Percentiles rank a stretch among this genome's conserved stretches.
Evolutionary conservation across 768 basidiomycete genomes (phyloP).

Genomic region (Xerocomellus amylosporus): DNA sequence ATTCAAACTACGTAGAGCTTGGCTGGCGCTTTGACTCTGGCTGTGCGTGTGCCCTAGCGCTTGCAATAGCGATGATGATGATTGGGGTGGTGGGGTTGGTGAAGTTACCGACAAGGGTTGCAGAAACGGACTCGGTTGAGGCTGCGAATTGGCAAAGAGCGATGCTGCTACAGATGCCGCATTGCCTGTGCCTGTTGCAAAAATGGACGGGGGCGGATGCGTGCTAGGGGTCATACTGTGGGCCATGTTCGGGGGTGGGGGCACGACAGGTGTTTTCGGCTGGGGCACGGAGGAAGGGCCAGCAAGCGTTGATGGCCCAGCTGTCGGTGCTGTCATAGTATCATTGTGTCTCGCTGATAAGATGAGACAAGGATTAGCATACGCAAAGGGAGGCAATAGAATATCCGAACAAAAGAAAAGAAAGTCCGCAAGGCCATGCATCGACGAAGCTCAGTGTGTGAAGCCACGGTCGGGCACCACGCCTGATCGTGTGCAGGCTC

Average conservation of each 20-base stretch:
- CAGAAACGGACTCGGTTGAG: conserved; percentile 31
- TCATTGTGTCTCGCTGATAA: conserved; percentile 26
- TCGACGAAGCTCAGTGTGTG: not conserved
- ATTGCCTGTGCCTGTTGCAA: conserved; percentile 19
- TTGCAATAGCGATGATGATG: conserved; percentile 24
- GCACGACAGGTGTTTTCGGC: conserved; percentile 20
- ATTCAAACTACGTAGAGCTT: conserved; percentile 6
- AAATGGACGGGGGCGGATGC: conserved; percentile 30
- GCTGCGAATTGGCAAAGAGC: conserved; percentile 20
- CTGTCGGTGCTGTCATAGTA: conserved; percentile 4
- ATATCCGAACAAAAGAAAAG: not conserved
- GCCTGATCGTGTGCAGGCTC: not conserved
- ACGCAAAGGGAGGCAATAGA: not conserved
- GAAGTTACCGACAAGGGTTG: conserved; percentile 19
- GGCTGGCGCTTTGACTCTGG: conserved; percentile 6
- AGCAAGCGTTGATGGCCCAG: conserved; percentile 12
- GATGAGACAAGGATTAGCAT: conserved; percentile 7
- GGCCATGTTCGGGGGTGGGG: conserved; percentile 8
- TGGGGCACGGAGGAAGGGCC: conserved; percentile 8
- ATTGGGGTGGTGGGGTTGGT: conserved; percentile 14
- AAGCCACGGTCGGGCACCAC: not conserved
- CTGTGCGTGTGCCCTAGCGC: conserved; percentile 20
- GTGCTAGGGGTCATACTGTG: conserved; percentile 35
- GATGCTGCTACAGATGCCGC: conserved; percentile 13
- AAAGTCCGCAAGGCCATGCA: not conserved